Evolutionary conservation across 768 basidiomycete species (phyloP).

Genomic region (Kwoniella europaea): DNA sequence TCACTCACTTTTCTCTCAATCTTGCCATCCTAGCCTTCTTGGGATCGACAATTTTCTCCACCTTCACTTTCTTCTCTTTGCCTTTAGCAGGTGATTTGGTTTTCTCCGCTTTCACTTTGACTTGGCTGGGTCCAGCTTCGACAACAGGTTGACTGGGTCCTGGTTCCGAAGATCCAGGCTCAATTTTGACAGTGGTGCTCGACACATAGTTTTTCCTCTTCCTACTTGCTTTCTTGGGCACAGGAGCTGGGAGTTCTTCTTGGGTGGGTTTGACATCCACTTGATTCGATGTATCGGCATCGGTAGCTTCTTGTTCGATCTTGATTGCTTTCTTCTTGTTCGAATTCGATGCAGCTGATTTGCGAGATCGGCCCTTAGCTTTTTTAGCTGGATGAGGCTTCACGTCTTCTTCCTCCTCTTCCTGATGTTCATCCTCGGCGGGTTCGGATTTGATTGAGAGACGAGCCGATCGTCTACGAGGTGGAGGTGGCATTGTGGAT

Average conservation of each 20-base stretch:
- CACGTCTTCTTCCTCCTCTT: neutral
- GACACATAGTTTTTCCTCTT: neutral
- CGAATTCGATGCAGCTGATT: conserved; percentile 1
- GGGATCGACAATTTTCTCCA: neutral
- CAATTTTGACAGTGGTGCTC: neutral
- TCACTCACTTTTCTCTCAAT: conserved; percentile 12
- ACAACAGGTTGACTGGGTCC: neutral
- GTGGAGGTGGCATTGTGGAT: neutral
- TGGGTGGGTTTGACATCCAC: neutral
- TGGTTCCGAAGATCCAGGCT: neutral
- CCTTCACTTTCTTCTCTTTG: conserved; percentile 16
- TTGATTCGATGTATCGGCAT: neutral
- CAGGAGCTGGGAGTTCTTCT: neutral
- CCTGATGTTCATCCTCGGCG: neutral
- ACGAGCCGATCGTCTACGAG: conserved; percentile 23
- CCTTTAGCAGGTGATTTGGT: conserved; percentile 5
- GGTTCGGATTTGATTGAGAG: neutral
- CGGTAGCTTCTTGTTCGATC: neutral
- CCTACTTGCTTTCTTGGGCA: neutral
- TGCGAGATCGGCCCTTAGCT: conserved; percentile 6
- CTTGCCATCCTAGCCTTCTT: conserved; percentile 8
- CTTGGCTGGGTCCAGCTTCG: conserved; percentile 12
- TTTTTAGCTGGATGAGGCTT: conserved; percentile 13
- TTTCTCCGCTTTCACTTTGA: conserved; percentile 2
- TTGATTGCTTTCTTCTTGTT: neutral